Percentiles rank a stretch among this genome's conserved stretches.
Conservation (phyloP, 306 rosid genomes). For the Quercus robur region DNA sequence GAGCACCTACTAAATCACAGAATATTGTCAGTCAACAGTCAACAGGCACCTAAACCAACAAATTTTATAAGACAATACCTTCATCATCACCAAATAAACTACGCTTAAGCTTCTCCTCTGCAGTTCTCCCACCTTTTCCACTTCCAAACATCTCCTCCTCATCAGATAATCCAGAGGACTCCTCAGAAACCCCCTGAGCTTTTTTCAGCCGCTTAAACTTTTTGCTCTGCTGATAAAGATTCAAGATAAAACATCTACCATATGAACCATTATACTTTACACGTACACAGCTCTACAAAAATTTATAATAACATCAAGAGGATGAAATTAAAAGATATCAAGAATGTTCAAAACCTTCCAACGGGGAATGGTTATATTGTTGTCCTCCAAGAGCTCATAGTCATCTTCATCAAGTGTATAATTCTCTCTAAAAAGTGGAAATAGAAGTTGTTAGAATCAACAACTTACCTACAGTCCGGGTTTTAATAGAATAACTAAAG, state of each 20-base stretch:
- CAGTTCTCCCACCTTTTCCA: slow-evolving; percentile 86
- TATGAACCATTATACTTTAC: not conserved
- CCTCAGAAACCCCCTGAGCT: slow-evolving; percentile 69
- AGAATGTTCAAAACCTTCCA: slow-evolving; percentile 59
- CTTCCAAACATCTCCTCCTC: slow-evolving; percentile 83
- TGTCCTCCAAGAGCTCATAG: slow-evolving; percentile 86
- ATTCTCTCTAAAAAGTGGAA: slow-evolving; percentile 63
- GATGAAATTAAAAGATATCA: not conserved
- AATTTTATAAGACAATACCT: slow-evolving; percentile 39
- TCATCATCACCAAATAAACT: slow-evolving; percentile 89
- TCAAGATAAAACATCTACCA: not conserved
- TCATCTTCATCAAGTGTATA: slow-evolving; percentile 95
- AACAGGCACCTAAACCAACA: not conserved
- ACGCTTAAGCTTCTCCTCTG: slow-evolving; percentile 90
- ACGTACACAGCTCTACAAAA: not conserved
- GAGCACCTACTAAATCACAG: slow-evolving; percentile 46
- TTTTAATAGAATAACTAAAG: not conserved
- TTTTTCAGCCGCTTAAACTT: slow-evolving; percentile 86
- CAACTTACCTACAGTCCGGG: not conserved
- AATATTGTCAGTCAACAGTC: slow-evolving; percentile 15
- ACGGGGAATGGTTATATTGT: slow-evolving; percentile 81
- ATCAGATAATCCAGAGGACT: slow-evolving; percentile 68
- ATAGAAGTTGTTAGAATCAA: slow-evolving; percentile 16
- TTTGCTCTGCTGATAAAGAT: slow-evolving; percentile 57
- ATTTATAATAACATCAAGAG: not conserved